These are phyloP conservation scores for Ustilago esculenta DNA, from an alignment of 1,284 basidiomycete genomes.

Conservation along the genomic window DNA sequence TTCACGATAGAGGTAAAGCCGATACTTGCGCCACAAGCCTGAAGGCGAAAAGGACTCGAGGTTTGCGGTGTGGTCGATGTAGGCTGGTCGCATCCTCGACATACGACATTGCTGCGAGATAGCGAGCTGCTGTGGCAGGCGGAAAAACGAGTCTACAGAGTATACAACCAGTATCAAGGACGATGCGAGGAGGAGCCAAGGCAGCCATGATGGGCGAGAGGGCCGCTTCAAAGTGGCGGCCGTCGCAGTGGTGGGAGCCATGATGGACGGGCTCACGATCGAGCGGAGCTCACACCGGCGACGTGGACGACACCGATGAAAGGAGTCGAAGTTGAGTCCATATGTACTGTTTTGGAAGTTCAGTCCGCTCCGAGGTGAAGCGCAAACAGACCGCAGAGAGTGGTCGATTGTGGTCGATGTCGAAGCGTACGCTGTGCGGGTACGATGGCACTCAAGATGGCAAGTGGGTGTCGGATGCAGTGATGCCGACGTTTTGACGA, in stretches of 20 bases:
- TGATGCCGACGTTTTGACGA: too few species aligned
- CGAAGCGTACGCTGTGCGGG: too few species aligned
- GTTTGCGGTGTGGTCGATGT: conserved; percentile 71
- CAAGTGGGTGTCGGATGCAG: too few species aligned
- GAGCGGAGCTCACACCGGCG: background rate
- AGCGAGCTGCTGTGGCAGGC: conserved; percentile 42
- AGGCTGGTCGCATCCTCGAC: conserved; percentile 96
- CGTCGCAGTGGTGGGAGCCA: background rate
- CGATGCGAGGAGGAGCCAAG: conserved; percentile 29
- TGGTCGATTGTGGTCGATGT: too few species aligned
- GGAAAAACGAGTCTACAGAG: conserved; percentile 40
- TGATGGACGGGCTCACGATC: background rate
- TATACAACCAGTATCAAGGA: conserved; percentile 17
- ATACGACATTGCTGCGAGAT: conserved; percentile 78
- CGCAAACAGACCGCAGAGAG: too few species aligned
- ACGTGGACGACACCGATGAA: background rate
- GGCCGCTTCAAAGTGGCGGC: background rate
- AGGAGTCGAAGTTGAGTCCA: background rate
- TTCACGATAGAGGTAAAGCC: conserved; percentile 89
- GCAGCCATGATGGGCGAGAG: conserved; percentile 16
- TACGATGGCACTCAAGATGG: too few species aligned
- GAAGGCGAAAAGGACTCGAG: conserved; percentile 73
- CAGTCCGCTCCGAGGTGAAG: too few species aligned
- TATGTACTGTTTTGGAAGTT: too few species aligned
- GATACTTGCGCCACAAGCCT: conserved; percentile 78